Evolutionary conservation across 1,139 yeast species (phyloP), one percentile per base, ranked within the genome.

Genomic region (Hansenula anomala): DNA sequence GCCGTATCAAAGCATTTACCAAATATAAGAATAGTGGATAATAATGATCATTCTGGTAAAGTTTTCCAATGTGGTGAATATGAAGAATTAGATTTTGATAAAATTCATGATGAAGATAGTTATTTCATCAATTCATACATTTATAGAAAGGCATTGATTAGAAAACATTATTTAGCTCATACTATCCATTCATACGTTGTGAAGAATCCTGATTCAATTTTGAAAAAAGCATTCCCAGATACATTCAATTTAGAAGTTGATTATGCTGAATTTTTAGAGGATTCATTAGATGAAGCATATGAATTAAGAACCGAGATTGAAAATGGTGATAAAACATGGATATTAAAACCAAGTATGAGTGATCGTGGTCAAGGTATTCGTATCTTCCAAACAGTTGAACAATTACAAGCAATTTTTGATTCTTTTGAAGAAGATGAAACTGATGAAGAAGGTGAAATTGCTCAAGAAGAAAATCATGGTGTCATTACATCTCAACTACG

Each of bases 311-410:
- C 82, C 33, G 96, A 84, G 49, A 66, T 92, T 28, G 81, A 83
- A 39, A 57, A 61, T 6, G 78, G 77, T 17, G 72, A 70, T n/a
- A 76, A 73, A 47, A 74, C 82, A 39, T 92, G 94, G 90, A 92
- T 92, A 36, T 68, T 92, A 53, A 92, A 92, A 56, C 98, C 98
- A 12, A 80, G 96, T 49, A 89, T 92, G 97, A 84, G 95, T 54
- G 98, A 92, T 55, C 82, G 92, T 56, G 98, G 96, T 11, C 97
- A 92, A 59, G 98, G 98, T 0, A 89, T 92, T 33, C 67, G 96
- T 36, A 61, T 92, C 1, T 92, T 92, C 64, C 71, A 71, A 39
- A 81, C 90, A 0, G 68, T 88, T 26, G 86, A 79, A 12, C 95
- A 89, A 51, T 66, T 92, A 38, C 97, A 90, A 57, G 73, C 63